These are phyloP conservation scores for Liquidambar formosana DNA, from an alignment of 164 flowering plant species.

Conservation along the genomic window DNA sequence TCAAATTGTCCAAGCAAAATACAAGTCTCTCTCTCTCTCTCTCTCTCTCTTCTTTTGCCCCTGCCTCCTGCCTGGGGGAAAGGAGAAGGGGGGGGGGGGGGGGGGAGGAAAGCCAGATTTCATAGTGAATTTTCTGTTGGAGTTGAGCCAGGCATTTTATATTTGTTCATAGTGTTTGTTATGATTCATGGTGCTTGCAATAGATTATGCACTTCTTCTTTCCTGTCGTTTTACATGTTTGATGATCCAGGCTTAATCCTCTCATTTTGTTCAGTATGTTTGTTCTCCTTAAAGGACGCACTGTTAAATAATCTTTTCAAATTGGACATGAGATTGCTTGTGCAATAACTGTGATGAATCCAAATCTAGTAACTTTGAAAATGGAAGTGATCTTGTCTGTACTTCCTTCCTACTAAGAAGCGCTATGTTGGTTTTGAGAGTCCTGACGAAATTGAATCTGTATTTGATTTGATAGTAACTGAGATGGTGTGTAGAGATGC, in stretches of 20 bases:
- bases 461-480: constrained; percentile 95
- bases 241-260: not conserved
- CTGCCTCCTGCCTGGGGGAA: no score
- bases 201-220: not conserved
- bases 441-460: constrained; percentile 65
- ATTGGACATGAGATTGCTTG: constrained; percentile 89
- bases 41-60: no score
- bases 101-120: no score
- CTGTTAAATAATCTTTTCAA: constrained; percentile 57
- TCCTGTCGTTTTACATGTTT: not conserved
- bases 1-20: no score
- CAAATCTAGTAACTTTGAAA: constrained; percentile 79
- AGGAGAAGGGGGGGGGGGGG: no score
- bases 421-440: constrained; percentile 97
- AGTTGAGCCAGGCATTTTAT: not conserved
- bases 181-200: no score
- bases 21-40: no score
- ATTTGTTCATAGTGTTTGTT: not conserved
- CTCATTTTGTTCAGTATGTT: constrained; percentile 72
- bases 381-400: constrained; percentile 87
- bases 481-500: constrained; percentile 97
- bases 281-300: constrained; percentile 92
- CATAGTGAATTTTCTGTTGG: no score
- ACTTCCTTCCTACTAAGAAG: constrained; percentile 90
- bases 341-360: constrained; percentile 78